Evolutionary conservation across 139 green algal genomes (phyloP).

Genomic region (Chlorella sp.): DNA sequence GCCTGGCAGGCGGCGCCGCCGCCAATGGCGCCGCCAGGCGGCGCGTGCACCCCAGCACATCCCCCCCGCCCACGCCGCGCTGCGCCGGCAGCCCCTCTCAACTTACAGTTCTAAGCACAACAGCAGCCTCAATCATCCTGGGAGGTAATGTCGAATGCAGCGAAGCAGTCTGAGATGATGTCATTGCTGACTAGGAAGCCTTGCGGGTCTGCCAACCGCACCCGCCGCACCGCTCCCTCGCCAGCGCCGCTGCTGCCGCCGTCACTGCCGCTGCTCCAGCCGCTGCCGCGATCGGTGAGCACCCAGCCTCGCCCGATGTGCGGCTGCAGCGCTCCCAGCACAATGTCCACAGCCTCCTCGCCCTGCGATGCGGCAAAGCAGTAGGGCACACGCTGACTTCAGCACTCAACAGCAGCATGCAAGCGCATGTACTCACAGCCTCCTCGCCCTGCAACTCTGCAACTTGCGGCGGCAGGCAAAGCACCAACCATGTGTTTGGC

Average conservation of each 20-base stretch:
- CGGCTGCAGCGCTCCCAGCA: conserved; percentile 46
- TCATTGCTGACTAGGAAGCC: conserved; percentile 91
- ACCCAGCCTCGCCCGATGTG: conserved; percentile 51
- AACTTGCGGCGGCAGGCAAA: too few relatives aligned
- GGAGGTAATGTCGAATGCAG: conserved; percentile 52
- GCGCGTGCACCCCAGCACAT: too few relatives aligned
- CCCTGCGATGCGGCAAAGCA: conserved; percentile 11
- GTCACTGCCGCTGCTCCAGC: neutral
- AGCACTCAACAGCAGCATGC: too few relatives aligned
- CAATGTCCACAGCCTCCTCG: neutral
- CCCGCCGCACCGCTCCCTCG: neutral
- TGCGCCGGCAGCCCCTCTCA: too few relatives aligned
- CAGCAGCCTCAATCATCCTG: neutral
- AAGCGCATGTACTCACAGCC: too few relatives aligned
- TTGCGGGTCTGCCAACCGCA: conserved; percentile 81
- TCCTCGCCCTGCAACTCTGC: too few relatives aligned
- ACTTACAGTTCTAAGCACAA: neutral
- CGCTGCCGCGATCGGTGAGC: neutral
- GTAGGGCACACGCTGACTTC: neutral
- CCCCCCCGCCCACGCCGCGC: too few relatives aligned
- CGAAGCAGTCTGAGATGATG: conserved; percentile 88
- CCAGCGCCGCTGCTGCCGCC: neutral
- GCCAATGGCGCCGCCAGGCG: too few relatives aligned
- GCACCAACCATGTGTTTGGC: too few relatives aligned
- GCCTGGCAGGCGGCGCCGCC: too few relatives aligned